Percentiles rank a stretch among this genome's conserved stretches.
Conservation (phyloP, 2,329 filamentous ascomycete species). For the Scytalidium sp. region DNA sequence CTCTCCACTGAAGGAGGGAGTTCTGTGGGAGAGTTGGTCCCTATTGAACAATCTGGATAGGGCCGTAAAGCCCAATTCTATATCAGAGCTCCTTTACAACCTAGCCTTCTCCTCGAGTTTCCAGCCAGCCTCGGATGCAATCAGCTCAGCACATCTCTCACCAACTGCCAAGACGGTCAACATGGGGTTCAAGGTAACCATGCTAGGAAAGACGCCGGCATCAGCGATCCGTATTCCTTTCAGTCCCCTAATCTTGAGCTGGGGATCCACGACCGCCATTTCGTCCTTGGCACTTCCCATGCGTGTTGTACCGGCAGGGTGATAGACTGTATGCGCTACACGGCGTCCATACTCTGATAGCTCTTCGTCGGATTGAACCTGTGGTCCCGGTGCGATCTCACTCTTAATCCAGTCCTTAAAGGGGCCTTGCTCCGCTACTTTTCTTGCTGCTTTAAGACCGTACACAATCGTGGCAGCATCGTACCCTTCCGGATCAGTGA, state of each 20-base stretch:
- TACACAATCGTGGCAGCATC: slow-evolving; percentile 46
- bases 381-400: slow-evolving; percentile 34
- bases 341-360: slow-evolving; percentile 78
- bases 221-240: slow-evolving; percentile 77
- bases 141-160: slow-evolving; percentile 80
- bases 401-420: slow-evolving; percentile 39
- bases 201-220: slow-evolving; percentile 84
- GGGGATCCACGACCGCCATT: slow-evolving; percentile 75
- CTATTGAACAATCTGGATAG: background rate
- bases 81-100: slow-evolving; percentile 14
- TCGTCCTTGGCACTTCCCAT: slow-evolving; percentile 75
- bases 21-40: too few relatives aligned
- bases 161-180: slow-evolving; percentile 81
- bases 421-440: slow-evolving; percentile 32
- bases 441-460: slow-evolving; percentile 29
- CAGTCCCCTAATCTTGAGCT: slow-evolving; percentile 70
- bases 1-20: too few relatives aligned
- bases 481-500: slow-evolving; percentile 53
- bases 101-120: slow-evolving; percentile 29
- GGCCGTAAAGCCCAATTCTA: background rate
- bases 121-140: slow-evolving; percentile 71
- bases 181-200: slow-evolving; percentile 88
- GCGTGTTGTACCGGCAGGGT: slow-evolving; percentile 85
- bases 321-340: slow-evolving; percentile 86
- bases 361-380: slow-evolving; percentile 68